phyloP scores from a whole-genome alignment of 2,329 filamentous ascomycete species.

The Aspergillus costaricaensis region DNA sequence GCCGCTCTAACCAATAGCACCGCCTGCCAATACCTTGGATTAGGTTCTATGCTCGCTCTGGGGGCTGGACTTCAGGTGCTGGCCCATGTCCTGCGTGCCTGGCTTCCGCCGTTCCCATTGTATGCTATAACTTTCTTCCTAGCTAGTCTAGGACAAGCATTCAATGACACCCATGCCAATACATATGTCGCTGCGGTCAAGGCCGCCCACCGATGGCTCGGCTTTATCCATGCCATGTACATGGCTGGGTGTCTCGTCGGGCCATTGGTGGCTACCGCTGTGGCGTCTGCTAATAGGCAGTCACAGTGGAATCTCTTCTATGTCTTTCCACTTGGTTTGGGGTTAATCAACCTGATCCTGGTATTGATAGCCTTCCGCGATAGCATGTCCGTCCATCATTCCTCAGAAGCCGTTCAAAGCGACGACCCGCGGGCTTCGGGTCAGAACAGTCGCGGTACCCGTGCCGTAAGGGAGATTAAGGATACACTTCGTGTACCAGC shows the following conservation, averaged over 20 bases:
- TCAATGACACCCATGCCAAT: slow-evolving; percentile 65
- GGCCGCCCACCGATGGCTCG: slow-evolving; percentile 61
- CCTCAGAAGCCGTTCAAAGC: neutral
- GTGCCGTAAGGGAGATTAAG: slow-evolving; percentile 27
- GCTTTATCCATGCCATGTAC: slow-evolving; percentile 67
- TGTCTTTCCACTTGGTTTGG: slow-evolving; percentile 55
- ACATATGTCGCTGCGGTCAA: slow-evolving; percentile 58
- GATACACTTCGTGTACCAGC: slow-evolving; percentile 23
- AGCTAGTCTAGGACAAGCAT: slow-evolving; percentile 61
- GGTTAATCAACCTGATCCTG: slow-evolving; percentile 52
- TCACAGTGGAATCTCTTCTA: slow-evolving; percentile 60
- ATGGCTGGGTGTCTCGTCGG: slow-evolving; percentile 57
- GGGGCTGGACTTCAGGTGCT: slow-evolving; percentile 57
- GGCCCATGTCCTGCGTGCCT: slow-evolving; percentile 54
- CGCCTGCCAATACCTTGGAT: slow-evolving; percentile 53
- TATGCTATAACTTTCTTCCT: slow-evolving; percentile 62
- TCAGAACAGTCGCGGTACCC: neutral
- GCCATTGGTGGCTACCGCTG: slow-evolving; percentile 56
- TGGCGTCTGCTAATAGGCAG: slow-evolving; percentile 46
- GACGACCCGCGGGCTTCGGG: neutral
- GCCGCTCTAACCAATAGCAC: slow-evolving; percentile 56
- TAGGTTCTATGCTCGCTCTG: slow-evolving; percentile 59
- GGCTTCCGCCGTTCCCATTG: slow-evolving; percentile 59
- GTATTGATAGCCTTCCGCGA: slow-evolving; percentile 56
- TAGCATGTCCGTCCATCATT: slow-evolving; percentile 9